These are phyloP conservation scores for Globisporangium radiosum DNA, from an alignment of 352 stramenopile genomes.

Conservation along the genomic window DNA sequence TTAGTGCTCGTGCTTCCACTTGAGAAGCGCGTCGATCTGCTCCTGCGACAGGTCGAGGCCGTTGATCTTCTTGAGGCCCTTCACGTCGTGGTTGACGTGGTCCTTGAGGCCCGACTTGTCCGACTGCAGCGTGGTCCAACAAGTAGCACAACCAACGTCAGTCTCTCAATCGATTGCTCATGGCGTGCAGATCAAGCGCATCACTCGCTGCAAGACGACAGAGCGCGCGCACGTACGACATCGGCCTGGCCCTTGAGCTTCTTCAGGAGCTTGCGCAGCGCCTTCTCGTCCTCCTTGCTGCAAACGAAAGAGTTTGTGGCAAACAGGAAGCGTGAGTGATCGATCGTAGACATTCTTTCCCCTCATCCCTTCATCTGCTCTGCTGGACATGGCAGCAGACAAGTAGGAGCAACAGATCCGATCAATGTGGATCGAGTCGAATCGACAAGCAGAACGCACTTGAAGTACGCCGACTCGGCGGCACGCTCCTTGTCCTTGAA, in stretches of 20 bases:
- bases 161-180: not conserved
- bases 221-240: slow-evolving; percentile 15
- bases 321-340: not conserved
- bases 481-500: slow-evolving; percentile 73
- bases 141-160: not conserved
- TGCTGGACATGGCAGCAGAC: no score
- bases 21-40: slow-evolving; percentile 73
- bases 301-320: not conserved
- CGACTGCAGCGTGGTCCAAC: slow-evolving; percentile 12
- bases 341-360: not conserved
- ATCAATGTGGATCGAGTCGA: no score
- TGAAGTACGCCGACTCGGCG: slow-evolving; percentile 76
- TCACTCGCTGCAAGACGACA: no score
- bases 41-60: slow-evolving; percentile 60
- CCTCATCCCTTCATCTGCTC: not conserved
- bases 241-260: slow-evolving; percentile 85
- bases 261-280: slow-evolving; percentile 80
- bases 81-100: slow-evolving; percentile 73
- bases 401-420: no score
- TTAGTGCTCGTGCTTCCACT: slow-evolving; percentile 89
- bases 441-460: slow-evolving; percentile 34
- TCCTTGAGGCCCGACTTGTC: slow-evolving; percentile 57
- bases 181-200: not conserved
- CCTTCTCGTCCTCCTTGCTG: slow-evolving; percentile 85
- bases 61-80: slow-evolving; percentile 56